A percentile compares a stretch with the other conserved stretches of the same genome.
These are phyloP conservation scores for Neopestalotiopsis rosae DNA, from an alignment of 2,329 filamentous ascomycete species.

Conservation along the genomic window DNA sequence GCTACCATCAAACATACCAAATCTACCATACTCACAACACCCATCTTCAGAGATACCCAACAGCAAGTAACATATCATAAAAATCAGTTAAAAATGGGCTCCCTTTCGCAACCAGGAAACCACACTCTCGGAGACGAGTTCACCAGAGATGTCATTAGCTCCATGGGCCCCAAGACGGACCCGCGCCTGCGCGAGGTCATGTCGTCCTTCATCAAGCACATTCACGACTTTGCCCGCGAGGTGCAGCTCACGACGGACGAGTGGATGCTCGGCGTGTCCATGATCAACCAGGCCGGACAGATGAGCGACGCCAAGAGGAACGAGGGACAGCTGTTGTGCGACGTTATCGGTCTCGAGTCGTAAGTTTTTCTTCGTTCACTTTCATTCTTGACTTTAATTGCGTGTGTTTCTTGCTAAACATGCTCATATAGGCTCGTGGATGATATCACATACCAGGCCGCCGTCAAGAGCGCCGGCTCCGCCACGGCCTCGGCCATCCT, in stretches of 20 bases:
- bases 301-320: conserved; percentile 63
- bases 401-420: background rate
- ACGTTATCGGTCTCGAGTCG: conserved; percentile 66
- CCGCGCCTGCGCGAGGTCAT: conserved; percentile 62
- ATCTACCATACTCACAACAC: background rate
- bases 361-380: conserved; percentile 24
- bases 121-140: conserved; percentile 42
- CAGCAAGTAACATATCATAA: background rate
- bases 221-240: conserved; percentile 69
- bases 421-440: conserved; percentile 62
- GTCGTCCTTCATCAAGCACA: conserved; percentile 59
- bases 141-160: conserved; percentile 63
- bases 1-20: background rate
- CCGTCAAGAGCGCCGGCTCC: conserved; percentile 42
- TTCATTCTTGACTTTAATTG: background rate
- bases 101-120: background rate
- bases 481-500: conserved; percentile 45
- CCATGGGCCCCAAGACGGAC: conserved; percentile 63
- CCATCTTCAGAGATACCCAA: background rate
- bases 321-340: conserved; percentile 67
- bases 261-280: conserved; percentile 64
- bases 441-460: conserved; percentile 66
- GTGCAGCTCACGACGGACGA: conserved; percentile 67
- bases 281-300: conserved; percentile 64
- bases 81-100: background rate